These are phyloP conservation scores for Crinitomyces ghanaensis DNA, from an alignment of 805 yeast genomes.

Conservation along the genomic window DNA sequence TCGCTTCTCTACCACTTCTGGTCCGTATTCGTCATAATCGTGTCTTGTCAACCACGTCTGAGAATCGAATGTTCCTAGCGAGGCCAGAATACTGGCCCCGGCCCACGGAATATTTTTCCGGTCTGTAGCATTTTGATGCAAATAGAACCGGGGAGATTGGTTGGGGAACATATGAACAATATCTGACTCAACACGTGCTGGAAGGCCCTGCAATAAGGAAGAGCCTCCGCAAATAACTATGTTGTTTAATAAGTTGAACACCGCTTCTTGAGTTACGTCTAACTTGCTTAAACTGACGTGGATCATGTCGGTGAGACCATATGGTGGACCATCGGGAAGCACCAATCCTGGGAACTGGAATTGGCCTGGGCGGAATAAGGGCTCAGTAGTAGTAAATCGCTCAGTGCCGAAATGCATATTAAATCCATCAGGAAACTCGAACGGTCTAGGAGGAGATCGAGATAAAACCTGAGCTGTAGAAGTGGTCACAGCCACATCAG, in stretches of 20 bases:
- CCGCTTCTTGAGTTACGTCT: slow-evolving; percentile 35
- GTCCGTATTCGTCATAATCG: slow-evolving; percentile 56
- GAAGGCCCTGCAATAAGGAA: slow-evolving; percentile 43
- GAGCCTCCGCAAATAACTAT: slow-evolving; percentile 54
- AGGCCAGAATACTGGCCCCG: slow-evolving; percentile 61
- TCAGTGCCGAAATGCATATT: slow-evolving; percentile 40
- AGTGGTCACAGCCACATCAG: slow-evolving; percentile 31
- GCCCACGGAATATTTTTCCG: slow-evolving; percentile 54
- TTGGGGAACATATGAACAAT: slow-evolving; percentile 44
- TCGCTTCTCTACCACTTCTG: slow-evolving; percentile 28
- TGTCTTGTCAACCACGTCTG: slow-evolving; percentile 49
- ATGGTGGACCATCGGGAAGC: slow-evolving; percentile 31
- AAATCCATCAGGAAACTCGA: slow-evolving; percentile 49
- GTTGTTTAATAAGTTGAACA: slow-evolving; percentile 32
- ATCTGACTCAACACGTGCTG: slow-evolving; percentile 45
- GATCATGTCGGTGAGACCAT: slow-evolving; percentile 38
- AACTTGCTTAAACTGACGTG: slow-evolving; percentile 35
- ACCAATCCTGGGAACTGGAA: slow-evolving; percentile 35
- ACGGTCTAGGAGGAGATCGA: slow-evolving; percentile 33
- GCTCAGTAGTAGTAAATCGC: slow-evolving; percentile 47
- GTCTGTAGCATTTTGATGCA: slow-evolving; percentile 36
- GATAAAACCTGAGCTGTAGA: no score
- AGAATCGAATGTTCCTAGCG: slow-evolving; percentile 45
- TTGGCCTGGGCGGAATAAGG: slow-evolving; percentile 54
- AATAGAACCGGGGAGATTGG: slow-evolving; percentile 31